These are phyloP conservation scores for Podosphaera xanthii DNA, from an alignment of 2,329 filamentous ascomycete species.

Conservation along the genomic window DNA sequence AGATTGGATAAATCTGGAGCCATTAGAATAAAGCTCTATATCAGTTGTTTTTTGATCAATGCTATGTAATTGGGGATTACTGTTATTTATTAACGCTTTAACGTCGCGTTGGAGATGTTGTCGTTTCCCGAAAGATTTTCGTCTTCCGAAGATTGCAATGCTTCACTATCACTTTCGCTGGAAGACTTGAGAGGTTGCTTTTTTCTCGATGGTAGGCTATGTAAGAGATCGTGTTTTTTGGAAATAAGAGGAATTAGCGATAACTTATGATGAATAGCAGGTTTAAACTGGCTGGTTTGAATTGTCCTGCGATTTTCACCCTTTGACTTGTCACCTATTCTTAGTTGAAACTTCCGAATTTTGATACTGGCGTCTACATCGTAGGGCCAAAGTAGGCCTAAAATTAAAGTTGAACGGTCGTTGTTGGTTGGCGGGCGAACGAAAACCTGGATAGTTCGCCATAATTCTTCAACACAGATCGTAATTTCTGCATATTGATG, in stretches of 20 bases:
- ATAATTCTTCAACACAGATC: not conserved
- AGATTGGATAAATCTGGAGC: no score
- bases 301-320: not conserved
- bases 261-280: not conserved
- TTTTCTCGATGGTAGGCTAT: not conserved
- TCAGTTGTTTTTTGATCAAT: no score
- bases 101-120: no score
- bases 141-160: no score
- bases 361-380: not conserved
- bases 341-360: not conserved
- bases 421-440: not conserved
- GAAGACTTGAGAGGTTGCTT: not conserved
- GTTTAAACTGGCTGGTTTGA: not conserved
- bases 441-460: not conserved
- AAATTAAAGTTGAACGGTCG: not conserved
- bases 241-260: not conserved
- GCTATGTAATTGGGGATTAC: no score
- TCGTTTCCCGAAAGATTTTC: no score
- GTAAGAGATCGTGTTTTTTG: no score
- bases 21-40: no score
- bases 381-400: not conserved
- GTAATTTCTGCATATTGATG: not conserved
- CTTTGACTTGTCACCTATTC: not conserved
- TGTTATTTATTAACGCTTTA: no score
- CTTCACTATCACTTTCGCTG: not conserved